A percentile compares a stretch with the other conserved stretches of the same genome.
Evolutionary conservation across 768 basidiomycete species (phyloP).

Genomic region (Russula vinacea): DNA sequence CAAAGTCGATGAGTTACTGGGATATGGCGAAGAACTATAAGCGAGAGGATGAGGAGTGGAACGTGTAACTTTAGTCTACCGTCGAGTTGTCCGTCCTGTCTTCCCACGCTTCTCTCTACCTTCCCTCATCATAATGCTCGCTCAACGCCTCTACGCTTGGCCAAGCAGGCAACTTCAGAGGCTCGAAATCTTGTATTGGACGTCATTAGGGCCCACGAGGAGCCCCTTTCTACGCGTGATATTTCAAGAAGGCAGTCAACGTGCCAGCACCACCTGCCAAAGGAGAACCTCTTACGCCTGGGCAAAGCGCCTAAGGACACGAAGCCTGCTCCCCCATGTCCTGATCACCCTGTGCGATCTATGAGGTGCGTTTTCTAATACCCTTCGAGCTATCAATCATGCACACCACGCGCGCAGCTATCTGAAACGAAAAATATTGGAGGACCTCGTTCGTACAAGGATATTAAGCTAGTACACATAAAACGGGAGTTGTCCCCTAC

Average conservation of each 20-base stretch:
- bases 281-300: constrained; percentile 6
- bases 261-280: constrained; percentile 16
- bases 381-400: neutral
- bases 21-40: constrained; percentile 92
- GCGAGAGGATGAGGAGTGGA: constrained; percentile 71
- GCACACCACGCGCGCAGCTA: constrained; percentile 42
- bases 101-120: constrained; percentile 6
- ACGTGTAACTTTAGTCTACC: constrained; percentile 8
- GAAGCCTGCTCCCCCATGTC: constrained; percentile 43
- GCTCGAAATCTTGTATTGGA: constrained; percentile 33
- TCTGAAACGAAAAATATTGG: constrained; percentile 52
- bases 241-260: constrained; percentile 34
- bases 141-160: constrained; percentile 9
- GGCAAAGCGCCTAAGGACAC: constrained; percentile 31
- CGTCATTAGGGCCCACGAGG: constrained; percentile 29
- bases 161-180: constrained; percentile 21
- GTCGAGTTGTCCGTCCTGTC: neutral
- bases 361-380: constrained; percentile 41
- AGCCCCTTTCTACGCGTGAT: constrained; percentile 34
- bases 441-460: constrained; percentile 43
- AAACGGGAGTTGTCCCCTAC: constrained; percentile 35
- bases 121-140: constrained; percentile 8
- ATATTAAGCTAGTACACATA: constrained; percentile 45
- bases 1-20: constrained; percentile 87
- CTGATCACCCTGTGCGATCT: constrained; percentile 53